Evolutionary conservation across 116 monocot species (phyloP).

Genomic region (Zostera marina): DNA sequence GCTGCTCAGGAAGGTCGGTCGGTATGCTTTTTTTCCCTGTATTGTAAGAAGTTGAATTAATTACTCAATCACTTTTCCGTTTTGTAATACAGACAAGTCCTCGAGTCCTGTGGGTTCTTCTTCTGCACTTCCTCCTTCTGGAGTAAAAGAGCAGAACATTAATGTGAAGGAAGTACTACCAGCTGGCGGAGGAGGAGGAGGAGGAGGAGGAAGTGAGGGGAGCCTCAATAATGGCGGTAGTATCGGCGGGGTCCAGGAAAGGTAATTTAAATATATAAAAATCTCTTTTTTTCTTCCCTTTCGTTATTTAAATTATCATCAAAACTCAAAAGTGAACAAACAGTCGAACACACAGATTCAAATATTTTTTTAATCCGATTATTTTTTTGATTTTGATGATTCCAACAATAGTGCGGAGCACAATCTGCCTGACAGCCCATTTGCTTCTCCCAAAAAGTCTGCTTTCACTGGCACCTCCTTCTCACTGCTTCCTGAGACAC

Average conservation of each 20-base stretch:
- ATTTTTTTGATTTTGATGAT: not conserved
- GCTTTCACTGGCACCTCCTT: constrained; percentile 14
- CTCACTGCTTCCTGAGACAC: constrained; percentile 11
- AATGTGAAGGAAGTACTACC: constrained; percentile 25
- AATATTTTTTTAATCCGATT: not conserved
- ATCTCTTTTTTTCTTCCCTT: not conserved
- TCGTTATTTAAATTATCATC: not conserved
- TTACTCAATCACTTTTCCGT: constrained; percentile 17
- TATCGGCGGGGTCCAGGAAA: constrained; percentile 59
- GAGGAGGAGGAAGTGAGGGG: constrained; percentile 6
- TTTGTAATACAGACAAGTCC: constrained; percentile 32
- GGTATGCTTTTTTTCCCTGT: not conserved
- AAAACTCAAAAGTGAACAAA: not conserved
- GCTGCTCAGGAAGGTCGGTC: constrained; percentile 3
- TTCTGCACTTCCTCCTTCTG: constrained; percentile 7
- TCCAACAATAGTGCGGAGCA: constrained; percentile 36
- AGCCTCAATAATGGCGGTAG: constrained; percentile 24
- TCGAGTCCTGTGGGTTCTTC: constrained; percentile 10
- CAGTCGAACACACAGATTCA: not conserved
- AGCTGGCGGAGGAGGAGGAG: not conserved
- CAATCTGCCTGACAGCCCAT: constrained; percentile 87
- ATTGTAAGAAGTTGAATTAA: not conserved
- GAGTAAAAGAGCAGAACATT: too few species aligned
- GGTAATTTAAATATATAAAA: constrained; percentile 22
- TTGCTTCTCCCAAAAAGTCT: constrained; percentile 72